Conservation (phyloP, 2,329 filamentous ascomycete genomes). For the Fusarium continuum region DNA sequence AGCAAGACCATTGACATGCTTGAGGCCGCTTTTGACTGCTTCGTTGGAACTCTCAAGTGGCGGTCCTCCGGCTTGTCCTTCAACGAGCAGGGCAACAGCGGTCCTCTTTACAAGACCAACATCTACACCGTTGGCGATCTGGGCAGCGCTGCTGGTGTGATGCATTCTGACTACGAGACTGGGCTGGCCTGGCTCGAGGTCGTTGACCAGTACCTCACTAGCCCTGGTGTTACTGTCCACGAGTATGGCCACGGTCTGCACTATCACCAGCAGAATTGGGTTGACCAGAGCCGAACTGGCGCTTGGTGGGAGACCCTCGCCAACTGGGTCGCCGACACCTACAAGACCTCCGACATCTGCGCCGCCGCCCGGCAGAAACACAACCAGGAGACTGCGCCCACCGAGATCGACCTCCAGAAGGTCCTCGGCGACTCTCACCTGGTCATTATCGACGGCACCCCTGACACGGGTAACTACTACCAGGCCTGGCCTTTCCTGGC, state of each 20-base stretch:
- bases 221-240: constrained; percentile 56
- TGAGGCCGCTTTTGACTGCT: constrained; percentile 57
- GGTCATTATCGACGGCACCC: constrained; percentile 57
- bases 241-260: constrained; percentile 61
- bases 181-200: constrained; percentile 58
- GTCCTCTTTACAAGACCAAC: constrained; percentile 58
- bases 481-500: constrained; percentile 61
- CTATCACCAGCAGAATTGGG: constrained; percentile 55
- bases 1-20: constrained; percentile 51
- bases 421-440: constrained; percentile 59
- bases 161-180: constrained; percentile 50
- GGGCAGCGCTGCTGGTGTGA: constrained; percentile 53
- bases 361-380: constrained; percentile 49
- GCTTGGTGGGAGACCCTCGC: constrained; percentile 63
- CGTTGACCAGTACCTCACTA: constrained; percentile 50
- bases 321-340: constrained; percentile 60
- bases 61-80: constrained; percentile 52
- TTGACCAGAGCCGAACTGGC: constrained; percentile 56
- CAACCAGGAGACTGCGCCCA: constrained; percentile 47
- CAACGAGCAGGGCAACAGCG: constrained; percentile 47
- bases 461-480: constrained; percentile 58
- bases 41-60: constrained; percentile 50
- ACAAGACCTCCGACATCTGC: constrained; percentile 56
- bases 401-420: constrained; percentile 55
- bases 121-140: constrained; percentile 53